Evolutionary conservation across 352 stramenopile species (phyloP).

Genomic region (Phytophthora pluvialis): DNA sequence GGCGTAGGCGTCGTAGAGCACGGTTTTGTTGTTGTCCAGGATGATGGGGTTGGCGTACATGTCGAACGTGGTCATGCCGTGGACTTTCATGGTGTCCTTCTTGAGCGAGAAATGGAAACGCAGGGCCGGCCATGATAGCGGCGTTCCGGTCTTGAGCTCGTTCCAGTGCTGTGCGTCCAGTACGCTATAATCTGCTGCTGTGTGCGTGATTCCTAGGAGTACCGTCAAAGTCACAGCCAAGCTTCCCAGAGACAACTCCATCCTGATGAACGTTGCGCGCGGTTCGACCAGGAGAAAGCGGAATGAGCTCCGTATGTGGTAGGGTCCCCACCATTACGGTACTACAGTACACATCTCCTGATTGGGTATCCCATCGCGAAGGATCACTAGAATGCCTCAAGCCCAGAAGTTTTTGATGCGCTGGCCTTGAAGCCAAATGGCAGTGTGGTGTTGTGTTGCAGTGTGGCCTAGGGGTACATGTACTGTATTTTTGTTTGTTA

Average conservation of each 20-base stretch:
- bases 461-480: background rate
- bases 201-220: constrained; percentile 4
- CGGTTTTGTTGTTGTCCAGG: constrained; percentile 20
- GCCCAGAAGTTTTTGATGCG: background rate
- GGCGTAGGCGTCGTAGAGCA: constrained; percentile 43
- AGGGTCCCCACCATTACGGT: background rate
- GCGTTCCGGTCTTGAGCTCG: constrained; percentile 8
- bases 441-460: background rate
- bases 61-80: constrained; percentile 36
- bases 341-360: background rate
- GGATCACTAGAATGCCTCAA: background rate
- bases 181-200: constrained; percentile 1
- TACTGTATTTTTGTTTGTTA: too few species aligned
- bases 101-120: constrained; percentile 42
- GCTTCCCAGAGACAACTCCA: constrained; percentile 1
- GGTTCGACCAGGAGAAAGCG: constrained; percentile 7
- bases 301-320: constrained; percentile 4
- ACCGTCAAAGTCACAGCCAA: constrained; percentile 9
- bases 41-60: constrained; percentile 40
- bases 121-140: constrained; percentile 33
- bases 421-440: background rate
- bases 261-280: constrained; percentile 5
- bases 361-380: background rate
- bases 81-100: constrained; percentile 27
- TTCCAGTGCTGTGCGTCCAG: constrained; percentile 8